Evolutionary conservation across 441 rosid genomes (phyloP), one percentile per base, ranked within the genome.

Genomic region (Geranium incanum): DNA sequence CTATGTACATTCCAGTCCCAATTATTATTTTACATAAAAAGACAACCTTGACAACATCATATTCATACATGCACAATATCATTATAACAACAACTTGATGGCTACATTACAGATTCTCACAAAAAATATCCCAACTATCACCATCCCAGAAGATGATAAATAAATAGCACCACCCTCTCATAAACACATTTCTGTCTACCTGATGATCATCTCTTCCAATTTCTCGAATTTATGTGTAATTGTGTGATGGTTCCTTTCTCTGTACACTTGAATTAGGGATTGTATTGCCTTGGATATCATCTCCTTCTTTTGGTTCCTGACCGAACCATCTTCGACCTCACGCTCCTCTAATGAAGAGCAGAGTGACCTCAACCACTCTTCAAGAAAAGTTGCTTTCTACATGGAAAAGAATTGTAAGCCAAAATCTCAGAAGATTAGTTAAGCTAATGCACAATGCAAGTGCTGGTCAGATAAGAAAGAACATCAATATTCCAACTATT

Each of bases 311-410:
- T 83, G 97, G 77, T 75, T 79, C 68, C 72, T 87, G 60, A 73
- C 39, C 7, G 81, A 75, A 67, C 66, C 69, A 64, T 70, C 72
- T 68, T 78, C 85, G 66, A 52, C 70, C 68, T 75, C 85, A 13
- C 78, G 15, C 62, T 69, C 71, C 68, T 72, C 82, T 43, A 92
- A 6, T 38, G 93, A 85, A 19, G 76, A 78, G 82, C 85, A 85
- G 67, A 92, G 78, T 79, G 57, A 73, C 85, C 86, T 87, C 75
- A 90, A 85, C 96, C 97, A 94, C 70, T 88, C 92, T 86, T 92
- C 99, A 50, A 95, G 83, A 80, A 85, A 88, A 33, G 79, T 50
- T 19, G 93, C 85, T 87, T 90, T 95, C 97, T 91, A 80, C 68
- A 69, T 43, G 50, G 63, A 68, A 76, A 36, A 81, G 19, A 71